phyloP scores from a whole-genome alignment of 73 alveolate species.

The Tetrahymena elliotti region DNA sequence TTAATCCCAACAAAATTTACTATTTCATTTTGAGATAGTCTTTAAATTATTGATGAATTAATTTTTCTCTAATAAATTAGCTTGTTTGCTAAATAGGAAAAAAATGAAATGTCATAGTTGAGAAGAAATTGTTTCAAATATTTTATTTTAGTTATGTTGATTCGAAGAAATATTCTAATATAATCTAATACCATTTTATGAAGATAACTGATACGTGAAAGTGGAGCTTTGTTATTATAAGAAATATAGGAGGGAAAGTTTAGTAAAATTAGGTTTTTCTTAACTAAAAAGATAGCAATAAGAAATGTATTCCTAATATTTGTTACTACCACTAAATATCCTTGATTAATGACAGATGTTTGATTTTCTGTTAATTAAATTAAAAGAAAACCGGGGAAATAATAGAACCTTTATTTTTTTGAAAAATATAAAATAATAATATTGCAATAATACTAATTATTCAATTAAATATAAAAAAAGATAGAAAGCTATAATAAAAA shows the following conservation, averaged over 20 bases:
- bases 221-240: background rate
- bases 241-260: background rate
- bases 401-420: background rate
- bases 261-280: background rate
- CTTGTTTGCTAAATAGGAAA: no score
- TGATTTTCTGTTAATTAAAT: background rate
- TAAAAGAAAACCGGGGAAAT: background rate
- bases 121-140: no score
- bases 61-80: no score
- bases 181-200: no score
- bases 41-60: no score
- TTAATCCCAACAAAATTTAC: no score
- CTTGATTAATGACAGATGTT: background rate
- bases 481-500: background rate
- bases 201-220: no score
- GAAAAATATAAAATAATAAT: background rate
- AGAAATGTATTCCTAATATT: background rate
- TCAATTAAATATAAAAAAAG: background rate
- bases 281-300: no score
- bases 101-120: no score
- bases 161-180: no score
- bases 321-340: background rate
- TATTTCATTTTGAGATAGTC: no score
- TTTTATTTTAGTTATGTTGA: no score
- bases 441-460: background rate